phyloP scores from a whole-genome alignment of 495 filamentous ascomycete genomes.

The Xanthoparmelia taractica region DNA sequence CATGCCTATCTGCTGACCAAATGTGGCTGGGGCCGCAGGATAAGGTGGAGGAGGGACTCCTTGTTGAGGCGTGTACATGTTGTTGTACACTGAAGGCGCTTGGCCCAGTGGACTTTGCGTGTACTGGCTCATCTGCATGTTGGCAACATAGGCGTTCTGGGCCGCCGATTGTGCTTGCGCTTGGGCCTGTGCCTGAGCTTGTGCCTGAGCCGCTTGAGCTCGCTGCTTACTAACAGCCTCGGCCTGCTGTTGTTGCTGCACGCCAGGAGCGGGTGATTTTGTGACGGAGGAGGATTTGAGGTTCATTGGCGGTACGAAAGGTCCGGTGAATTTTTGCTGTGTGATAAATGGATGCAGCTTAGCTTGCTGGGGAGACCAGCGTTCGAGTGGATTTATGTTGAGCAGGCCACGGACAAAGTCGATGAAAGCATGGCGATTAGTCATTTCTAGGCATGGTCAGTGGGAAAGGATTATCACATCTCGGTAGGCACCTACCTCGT shows the following conservation, averaged over 20 bases:
- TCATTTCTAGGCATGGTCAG: constrained; percentile 68
- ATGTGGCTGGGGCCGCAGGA: constrained; percentile 57
- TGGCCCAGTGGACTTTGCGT: constrained; percentile 42
- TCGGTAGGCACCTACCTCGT: constrained; percentile 57
- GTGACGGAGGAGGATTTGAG: constrained; percentile 74
- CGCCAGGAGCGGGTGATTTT: constrained; percentile 88
- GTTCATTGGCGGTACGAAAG: constrained; percentile 97
- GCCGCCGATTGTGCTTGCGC: constrained; percentile 45
- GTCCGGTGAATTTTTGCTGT: constrained; percentile 91
- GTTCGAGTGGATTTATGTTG: constrained; percentile 90
- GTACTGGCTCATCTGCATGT: constrained; percentile 55
- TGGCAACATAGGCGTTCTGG: constrained; percentile 44
- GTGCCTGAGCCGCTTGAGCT: constrained; percentile 53
- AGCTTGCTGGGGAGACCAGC: constrained; percentile 97
- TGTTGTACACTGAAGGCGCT: constrained; percentile 66
- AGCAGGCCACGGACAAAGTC: constrained; percentile 96
- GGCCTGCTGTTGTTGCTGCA: constrained; percentile 92
- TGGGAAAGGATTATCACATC: not conserved
- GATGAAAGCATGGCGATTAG: constrained; percentile 96
- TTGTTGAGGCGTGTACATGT: constrained; percentile 67
- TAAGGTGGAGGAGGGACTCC: constrained; percentile 89
- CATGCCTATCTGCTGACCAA: constrained; percentile 67
- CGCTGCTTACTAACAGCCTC: constrained; percentile 87
- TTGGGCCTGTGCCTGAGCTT: constrained; percentile 56
- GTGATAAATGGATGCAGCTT: constrained; percentile 98